phyloP scores from a whole-genome alignment of 2,329 filamentous ascomycete genomes.

The Leptodontidium sp. region DNA sequence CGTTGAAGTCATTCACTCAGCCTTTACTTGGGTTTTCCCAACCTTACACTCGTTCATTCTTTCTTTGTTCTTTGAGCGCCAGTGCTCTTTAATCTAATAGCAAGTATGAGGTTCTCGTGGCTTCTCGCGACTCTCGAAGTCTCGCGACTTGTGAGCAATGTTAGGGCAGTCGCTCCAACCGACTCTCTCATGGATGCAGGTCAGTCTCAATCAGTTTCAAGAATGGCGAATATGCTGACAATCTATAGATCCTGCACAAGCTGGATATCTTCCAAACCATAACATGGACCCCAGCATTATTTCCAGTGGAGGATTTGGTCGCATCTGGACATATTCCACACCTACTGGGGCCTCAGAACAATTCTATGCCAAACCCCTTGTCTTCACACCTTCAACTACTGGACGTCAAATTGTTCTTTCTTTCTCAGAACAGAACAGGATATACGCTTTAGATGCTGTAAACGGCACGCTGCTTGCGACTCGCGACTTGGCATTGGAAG shows the following conservation, averaged over 20 bases:
- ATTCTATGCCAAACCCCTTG: constrained; percentile 33
- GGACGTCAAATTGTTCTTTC: constrained; percentile 30
- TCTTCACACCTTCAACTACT: constrained; percentile 30
- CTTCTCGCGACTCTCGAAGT: constrained; percentile 20
- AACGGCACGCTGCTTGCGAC: constrained; percentile 30
- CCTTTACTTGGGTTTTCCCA: constrained; percentile 19
- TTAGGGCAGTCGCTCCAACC: constrained; percentile 21
- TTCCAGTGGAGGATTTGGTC: constrained; percentile 26
- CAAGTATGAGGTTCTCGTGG: constrained; percentile 27
- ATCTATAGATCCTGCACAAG: constrained; percentile 23
- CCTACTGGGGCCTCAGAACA: constrained; percentile 24
- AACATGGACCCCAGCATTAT: constrained; percentile 33
- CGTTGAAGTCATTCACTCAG: constrained; percentile 8
- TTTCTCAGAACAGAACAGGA: constrained; percentile 31
- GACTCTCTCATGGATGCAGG: constrained; percentile 29
- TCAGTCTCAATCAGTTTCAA: not conserved
- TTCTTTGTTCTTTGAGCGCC: constrained; percentile 9
- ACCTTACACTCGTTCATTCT: constrained; percentile 16
- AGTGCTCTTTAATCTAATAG: constrained; percentile 11
- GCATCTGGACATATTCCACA: constrained; percentile 27
- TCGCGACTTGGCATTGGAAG: constrained; percentile 26
- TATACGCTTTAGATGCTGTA: constrained; percentile 31
- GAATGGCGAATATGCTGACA: not conserved
- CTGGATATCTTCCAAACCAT: constrained; percentile 32
- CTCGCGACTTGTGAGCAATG: constrained; percentile 19